Conservation (phyloP, 192 early-diverging fungal genomes). For the Gonapodya prolifera region DNA sequence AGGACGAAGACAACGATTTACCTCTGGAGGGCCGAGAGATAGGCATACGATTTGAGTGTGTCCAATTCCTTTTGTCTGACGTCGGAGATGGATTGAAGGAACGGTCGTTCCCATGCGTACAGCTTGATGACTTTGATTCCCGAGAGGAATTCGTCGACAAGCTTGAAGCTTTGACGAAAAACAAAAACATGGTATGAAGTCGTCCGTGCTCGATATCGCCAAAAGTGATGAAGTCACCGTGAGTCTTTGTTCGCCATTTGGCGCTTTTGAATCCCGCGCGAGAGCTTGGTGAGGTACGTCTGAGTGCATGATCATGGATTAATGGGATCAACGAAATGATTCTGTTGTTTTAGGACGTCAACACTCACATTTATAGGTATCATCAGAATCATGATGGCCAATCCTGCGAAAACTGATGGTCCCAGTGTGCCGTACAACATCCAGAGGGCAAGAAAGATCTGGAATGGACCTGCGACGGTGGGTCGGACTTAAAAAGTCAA, state of each 20-base stretch:
- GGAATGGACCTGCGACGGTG: conserved; percentile 63
- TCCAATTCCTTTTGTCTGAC: conserved; percentile 66
- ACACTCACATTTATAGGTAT: conserved; percentile 59
- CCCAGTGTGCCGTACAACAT: conserved; percentile 73
- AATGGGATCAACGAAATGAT: not conserved
- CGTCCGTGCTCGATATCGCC: too few relatives aligned
- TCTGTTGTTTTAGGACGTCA: not conserved
- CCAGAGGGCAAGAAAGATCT: conserved; percentile 59
- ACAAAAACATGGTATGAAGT: not conserved
- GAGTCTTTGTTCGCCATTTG: conserved; percentile 82
- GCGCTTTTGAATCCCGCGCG: conserved; percentile 35
- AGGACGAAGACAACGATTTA: not conserved
- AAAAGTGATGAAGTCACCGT: too few relatives aligned
- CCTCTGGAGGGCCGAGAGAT: conserved; percentile 49
- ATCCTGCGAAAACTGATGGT: conserved; percentile 68
- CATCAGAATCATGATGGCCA: conserved; percentile 65
- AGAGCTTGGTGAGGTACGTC: not conserved
- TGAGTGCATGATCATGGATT: not conserved
- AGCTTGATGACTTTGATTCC: conserved; percentile 94
- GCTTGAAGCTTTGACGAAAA: not conserved
- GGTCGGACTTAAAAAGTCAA: too few relatives aligned
- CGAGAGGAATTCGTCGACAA: conserved; percentile 65
- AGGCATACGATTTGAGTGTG: conserved; percentile 61
- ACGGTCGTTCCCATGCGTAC: conserved; percentile 84
- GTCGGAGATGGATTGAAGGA: conserved; percentile 29